Evolutionary conservation across 2,329 filamentous ascomycete genomes (phyloP), one percentile per base, ranked within the genome.

Genomic region (Dactylella cylindrospora): DNA sequence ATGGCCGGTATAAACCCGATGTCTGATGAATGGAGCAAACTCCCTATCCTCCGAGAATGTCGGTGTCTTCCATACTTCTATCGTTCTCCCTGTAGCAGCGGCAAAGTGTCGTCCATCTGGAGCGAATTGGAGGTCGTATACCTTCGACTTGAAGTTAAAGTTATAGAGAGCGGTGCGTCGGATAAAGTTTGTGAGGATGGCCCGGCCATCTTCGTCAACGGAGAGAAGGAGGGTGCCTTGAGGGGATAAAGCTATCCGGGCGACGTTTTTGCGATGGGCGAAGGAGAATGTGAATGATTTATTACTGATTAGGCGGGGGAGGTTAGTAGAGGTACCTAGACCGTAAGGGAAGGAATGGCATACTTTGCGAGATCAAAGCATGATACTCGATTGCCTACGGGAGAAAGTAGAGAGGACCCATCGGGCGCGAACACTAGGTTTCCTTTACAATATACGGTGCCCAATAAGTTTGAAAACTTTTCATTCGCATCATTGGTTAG

Each of bases 331-430:
- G 10, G 19, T 9, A 20, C 3, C 25, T 28, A 15, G 20, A n/a
- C n/a, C 36, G 17, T 9, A 13, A 25, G 13, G 25, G 52, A 5
- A 25, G 23, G 12, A 10, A 23, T 28, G 23, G 70, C 80, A 70
- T 80, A 95, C 90, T 97, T 90, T 70, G 96, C 86, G 38, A 98
- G 79, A 73, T 98, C 91, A 74, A 98, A 98, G 47, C 97, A 86
- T 1, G 91, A 89, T 64, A 98, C 90, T 71, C 90, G 80, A 76
- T 97, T 98, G 72, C 93, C 93, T 47, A 98, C 93, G 5, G 93
- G 94, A 36, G 93, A 98, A 70, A 94, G 88, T 67, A 98, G 81
- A 76, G 89, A 91, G 70, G 88, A 93, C 72, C 94, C 94, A 81
- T 98, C 91, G 64, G 90, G 89, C 70, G 88, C 94, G 78, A 94